These are phyloP conservation scores for Beauveria scarabaeidicola DNA, from an alignment of 2,329 filamentous ascomycete species.

Conservation along the genomic window DNA sequence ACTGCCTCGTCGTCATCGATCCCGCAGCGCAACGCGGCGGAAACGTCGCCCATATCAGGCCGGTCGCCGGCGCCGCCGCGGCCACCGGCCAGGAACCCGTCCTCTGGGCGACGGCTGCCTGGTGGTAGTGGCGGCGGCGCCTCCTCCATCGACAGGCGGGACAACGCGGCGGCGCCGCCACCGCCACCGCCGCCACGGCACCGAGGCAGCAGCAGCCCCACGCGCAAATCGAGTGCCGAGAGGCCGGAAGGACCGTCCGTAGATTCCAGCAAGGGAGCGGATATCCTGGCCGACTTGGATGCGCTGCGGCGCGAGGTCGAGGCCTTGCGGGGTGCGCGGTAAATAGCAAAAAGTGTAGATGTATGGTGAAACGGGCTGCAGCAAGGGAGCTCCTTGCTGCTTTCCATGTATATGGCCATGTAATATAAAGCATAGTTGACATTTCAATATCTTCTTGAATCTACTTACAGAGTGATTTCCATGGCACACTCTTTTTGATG, in stretches of 20 bases:
- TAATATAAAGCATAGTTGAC: slow-evolving; percentile 1
- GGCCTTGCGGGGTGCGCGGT: slow-evolving; percentile 36
- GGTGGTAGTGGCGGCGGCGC: slow-evolving; percentile 25
- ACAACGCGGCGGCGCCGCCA: slow-evolving; percentile 22
- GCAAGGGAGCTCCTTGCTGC: background rate
- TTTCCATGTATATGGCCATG: background rate
- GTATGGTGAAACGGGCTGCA: background rate
- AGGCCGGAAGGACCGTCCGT: background rate
- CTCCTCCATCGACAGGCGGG: slow-evolving; percentile 21
- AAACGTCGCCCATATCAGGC: slow-evolving; percentile 2
- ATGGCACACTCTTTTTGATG: background rate
- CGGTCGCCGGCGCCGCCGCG: slow-evolving; percentile 30
- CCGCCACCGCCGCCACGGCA: slow-evolving; percentile 43
- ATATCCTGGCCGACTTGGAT: slow-evolving; percentile 65
- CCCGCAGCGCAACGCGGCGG: background rate
- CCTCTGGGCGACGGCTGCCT: slow-evolving; percentile 36
- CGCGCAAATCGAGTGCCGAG: slow-evolving; percentile 13
- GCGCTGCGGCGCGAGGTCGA: slow-evolving; percentile 70
- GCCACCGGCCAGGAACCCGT: slow-evolving; percentile 33
- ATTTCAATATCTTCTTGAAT: background rate
- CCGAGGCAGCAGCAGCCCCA: slow-evolving; percentile 34
- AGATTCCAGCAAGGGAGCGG: slow-evolving; percentile 29
- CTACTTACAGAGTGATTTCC: too few species aligned
- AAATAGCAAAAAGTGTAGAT: background rate
- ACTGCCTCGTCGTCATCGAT: slow-evolving; percentile 11